These are phyloP conservation scores for Boletus sp. DNA, from an alignment of 1,284 basidiomycete genomes.

Conservation along the genomic window DNA sequence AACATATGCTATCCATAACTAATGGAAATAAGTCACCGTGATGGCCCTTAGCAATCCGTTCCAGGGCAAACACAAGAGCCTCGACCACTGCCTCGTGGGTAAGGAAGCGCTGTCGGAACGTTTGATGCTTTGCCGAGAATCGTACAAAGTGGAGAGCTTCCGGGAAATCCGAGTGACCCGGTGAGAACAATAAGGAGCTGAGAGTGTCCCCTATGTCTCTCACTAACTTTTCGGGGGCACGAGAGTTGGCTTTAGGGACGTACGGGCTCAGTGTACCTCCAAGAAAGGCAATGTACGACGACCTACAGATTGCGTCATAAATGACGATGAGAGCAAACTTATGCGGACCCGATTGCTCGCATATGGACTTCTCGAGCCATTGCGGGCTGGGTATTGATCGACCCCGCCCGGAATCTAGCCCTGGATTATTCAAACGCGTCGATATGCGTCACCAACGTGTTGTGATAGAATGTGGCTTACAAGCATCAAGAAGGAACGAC, in stretches of 20 bases:
- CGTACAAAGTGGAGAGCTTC: constrained; percentile 3
- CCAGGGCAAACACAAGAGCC: constrained; percentile 5
- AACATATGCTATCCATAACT: constrained; percentile 6
- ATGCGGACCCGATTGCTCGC: background rate
- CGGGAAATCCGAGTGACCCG: background rate
- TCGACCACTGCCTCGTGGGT: background rate
- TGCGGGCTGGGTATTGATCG: background rate
- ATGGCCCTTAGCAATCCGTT: background rate
- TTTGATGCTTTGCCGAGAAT: constrained; percentile 1
- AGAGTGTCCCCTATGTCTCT: background rate
- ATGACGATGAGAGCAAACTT: constrained; percentile 15
- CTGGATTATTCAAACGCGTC: background rate
- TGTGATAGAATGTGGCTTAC: constrained; percentile 8
- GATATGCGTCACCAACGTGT: background rate
- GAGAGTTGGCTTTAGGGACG: background rate
- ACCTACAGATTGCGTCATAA: constrained; percentile 1
- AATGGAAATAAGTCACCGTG: background rate
- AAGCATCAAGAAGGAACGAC: constrained; percentile 11
- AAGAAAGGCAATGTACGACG: too few relatives aligned
- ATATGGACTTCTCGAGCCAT: background rate
- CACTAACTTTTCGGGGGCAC: background rate
- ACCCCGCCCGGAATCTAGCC: background rate
- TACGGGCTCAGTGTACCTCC: background rate
- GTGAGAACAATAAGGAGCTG: background rate
- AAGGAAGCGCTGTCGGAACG: constrained; percentile 3